Base-by-base conservation (phyloP, 305 asterid species). In the Fraxinus nigra region DNA sequence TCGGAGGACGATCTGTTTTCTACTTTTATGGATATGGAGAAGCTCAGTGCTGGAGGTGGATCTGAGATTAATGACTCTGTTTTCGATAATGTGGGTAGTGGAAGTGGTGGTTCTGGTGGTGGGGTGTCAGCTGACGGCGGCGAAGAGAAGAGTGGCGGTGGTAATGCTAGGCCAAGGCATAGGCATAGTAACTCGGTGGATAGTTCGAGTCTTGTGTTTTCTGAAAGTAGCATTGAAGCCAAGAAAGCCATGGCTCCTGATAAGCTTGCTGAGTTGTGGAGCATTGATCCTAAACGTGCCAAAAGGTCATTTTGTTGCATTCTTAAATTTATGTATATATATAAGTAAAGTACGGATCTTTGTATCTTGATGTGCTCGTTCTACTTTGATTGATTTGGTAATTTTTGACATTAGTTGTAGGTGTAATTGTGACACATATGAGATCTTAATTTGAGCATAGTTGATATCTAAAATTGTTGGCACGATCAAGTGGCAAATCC, bases 221-320 rank as follows among this genome's bases (percentile, higher is more conserved):
- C 75, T 72, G 97, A 91, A 38, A 91, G 84, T 79, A 85, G 89
- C 63, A 90, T 94, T 83, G 97, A 92, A 80, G 98, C 97, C 61
- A 94, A 94, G 90, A 94, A 94, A 87, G 94, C 98, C 78, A 94
- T 92, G 98, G 93, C 97, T 38, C 98, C 98, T 32, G 95, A 92
- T 72, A 92, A 94, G 90, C 94, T 94, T 61, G 97, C 98, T 78
- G 97, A 92, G 86, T 84, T 94, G 38, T 94, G 98, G 98, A 91
- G 90, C 40, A 54, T 94, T 84, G 98, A 94, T 90, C 98, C 98
- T 16, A 94, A 94, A 83, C 91, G 97, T 46, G 98, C 97, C 79
- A 94, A 94, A 88, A 92, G 98, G 98, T 93, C 84, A 13, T 32
- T 38, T 69, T 11, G n/a, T 67, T 67, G 9, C 38, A 67, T 67